Percentiles rank a stretch among this genome's conserved stretches.
These are phyloP conservation scores for Metschnikowia proteae DNA, from an alignment of 805 yeast species.

Conservation along the genomic window DNA sequence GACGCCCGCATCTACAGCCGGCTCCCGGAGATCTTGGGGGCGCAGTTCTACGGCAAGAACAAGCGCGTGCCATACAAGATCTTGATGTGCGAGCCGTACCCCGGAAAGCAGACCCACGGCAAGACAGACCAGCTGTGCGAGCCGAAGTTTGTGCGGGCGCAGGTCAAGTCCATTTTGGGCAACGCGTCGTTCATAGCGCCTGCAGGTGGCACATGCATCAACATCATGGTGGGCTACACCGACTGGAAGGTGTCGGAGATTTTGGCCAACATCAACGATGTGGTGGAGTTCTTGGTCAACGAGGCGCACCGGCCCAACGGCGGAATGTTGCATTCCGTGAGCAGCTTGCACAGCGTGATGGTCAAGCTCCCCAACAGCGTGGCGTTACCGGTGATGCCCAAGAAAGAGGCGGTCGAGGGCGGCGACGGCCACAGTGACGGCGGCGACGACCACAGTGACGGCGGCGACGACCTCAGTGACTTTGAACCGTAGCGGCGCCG, in stretches of 20 bases:
- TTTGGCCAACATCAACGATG: slow-evolving; percentile 50
- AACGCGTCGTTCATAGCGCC: slow-evolving; percentile 60
- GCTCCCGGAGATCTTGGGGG: slow-evolving; percentile 56
- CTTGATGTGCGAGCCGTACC: slow-evolving; percentile 48
- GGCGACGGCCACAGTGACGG: slow-evolving; percentile 5
- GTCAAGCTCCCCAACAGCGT: slow-evolving; percentile 65
- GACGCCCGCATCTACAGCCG: slow-evolving; percentile 66
- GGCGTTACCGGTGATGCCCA: slow-evolving; percentile 51
- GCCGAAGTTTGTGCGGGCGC: slow-evolving; percentile 58
- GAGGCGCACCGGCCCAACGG: slow-evolving; percentile 51
- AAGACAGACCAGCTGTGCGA: slow-evolving; percentile 58
- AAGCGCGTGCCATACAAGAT: slow-evolving; percentile 67
- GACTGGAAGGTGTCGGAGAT: slow-evolving; percentile 42
- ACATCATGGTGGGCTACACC: slow-evolving; percentile 57
- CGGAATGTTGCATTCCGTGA: slow-evolving; percentile 47
- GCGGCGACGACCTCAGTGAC: not conserved
- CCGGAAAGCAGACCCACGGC: slow-evolving; percentile 38
- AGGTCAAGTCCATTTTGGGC: slow-evolving; percentile 58
- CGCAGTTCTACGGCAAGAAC: slow-evolving; percentile 57
- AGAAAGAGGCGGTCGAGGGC: slow-evolving; percentile 17
- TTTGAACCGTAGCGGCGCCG: too few species aligned
- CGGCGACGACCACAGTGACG: slow-evolving; percentile 2
- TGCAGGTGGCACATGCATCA: slow-evolving; percentile 56
- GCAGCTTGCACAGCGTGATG: slow-evolving; percentile 48
- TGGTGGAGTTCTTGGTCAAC: slow-evolving; percentile 46